Base-by-base conservation (phyloP, 192 early-diverging fungal species). In the Coemansia biformis region DNA sequence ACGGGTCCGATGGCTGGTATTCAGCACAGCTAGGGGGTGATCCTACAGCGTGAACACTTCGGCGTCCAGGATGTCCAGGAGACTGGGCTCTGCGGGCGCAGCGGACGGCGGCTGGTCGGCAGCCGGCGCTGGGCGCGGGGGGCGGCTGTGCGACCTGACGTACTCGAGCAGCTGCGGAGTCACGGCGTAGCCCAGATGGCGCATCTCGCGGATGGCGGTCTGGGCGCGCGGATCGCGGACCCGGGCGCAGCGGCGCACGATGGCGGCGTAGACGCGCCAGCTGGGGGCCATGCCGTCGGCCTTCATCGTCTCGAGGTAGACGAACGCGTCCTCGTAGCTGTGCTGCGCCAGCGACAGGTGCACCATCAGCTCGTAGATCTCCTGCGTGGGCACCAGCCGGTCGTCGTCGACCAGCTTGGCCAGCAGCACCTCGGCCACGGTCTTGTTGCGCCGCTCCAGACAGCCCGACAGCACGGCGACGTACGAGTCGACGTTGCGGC, bases 281-380 rank as follows among this genome's bases (percentile, higher is more conserved):
- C 54, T 51, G 5, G 86, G 86, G 31, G 78, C 64, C 29, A 83
- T 80, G 51, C 66, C 66, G 18, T 78, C 59, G 16, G 75, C 62
- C 57, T 82, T 82, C 83, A 88, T 83, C 41, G 85, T 78, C 35
- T 86, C 83, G 39, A 88, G 62, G 36, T 85, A 88, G 48, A 77
- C 70, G 51, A 88, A 88, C 22, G 81, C 86, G 28, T 86, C 81
- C 49, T 88, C 86, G 37, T 88, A 88, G 57, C 81, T 72, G 48
- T 54, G 65, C 53, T 82, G 73, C 1, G 59, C 58, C 46, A 77
- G 71, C 21, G 70, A 66, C 5, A 81, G 23, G 24, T 48, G 33
- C n/a, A 88, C 68, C 78, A 86, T 68, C 19, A 64, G 59, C 47
- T 71, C 75, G 48, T 81, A 84, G 0, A 81, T 71, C 2, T 48